phyloP scores from a whole-genome alignment of 1,284 basidiomycete genomes.

The Rugosomyces carneus region DNA sequence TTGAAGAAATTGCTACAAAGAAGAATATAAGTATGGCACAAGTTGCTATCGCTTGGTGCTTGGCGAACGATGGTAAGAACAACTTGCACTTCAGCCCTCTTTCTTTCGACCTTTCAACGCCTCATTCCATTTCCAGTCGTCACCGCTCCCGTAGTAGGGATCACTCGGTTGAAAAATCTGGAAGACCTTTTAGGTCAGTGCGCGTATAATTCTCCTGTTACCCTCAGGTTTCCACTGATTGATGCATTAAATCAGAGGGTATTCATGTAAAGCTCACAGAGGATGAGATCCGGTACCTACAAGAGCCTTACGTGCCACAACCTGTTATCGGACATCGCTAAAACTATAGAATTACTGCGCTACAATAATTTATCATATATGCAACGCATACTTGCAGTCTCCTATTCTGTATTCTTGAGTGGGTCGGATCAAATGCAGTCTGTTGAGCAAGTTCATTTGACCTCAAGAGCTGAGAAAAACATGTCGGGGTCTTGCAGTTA shows the following conservation, averaged over 20 bases:
- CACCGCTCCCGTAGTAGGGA: conserved; percentile 54
- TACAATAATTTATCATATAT: no score
- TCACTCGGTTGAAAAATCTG: conserved; percentile 47
- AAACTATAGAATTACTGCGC: background rate
- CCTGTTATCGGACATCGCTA: conserved; percentile 26
- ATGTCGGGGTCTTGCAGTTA: no score
- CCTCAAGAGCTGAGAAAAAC: no score
- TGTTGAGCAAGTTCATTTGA: no score
- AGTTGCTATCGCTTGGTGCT: conserved; percentile 49
- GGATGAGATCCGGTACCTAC: conserved; percentile 47
- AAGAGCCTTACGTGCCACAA: conserved; percentile 38
- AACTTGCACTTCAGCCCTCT: background rate
- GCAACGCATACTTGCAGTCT: no score
- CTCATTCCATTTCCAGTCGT: conserved; percentile 27
- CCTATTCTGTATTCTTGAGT: no score
- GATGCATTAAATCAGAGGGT: conserved; percentile 23
- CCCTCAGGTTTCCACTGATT: background rate
- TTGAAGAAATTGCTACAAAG: conserved; percentile 49
- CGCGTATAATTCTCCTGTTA: background rate
- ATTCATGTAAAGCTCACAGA: conserved; percentile 39
- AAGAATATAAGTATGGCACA: conserved; percentile 51
- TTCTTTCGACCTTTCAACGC: background rate
- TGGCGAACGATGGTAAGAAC: conserved; percentile 17
- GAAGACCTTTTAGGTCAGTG: conserved; percentile 27
- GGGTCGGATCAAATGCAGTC: no score